A percentile compares a stretch with the other conserved stretches of the same genome.
phyloP scores from a whole-genome alignment of 345 rosid genomes.

The Hypericum androsaemum region DNA sequence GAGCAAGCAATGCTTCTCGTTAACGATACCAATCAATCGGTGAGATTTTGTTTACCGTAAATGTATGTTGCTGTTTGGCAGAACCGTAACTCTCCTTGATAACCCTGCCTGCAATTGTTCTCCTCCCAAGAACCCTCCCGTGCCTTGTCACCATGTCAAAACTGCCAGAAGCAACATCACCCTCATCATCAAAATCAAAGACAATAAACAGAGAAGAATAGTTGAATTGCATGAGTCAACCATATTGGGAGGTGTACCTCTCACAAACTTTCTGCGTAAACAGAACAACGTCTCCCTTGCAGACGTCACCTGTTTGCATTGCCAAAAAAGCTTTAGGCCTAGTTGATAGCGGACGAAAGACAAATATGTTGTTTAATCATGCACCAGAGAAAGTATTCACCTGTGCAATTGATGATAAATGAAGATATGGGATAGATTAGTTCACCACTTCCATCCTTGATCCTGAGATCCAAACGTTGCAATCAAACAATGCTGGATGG shows the following conservation, averaged over 20 bases:
- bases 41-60: slow-evolving; percentile 28
- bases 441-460: slow-evolving; percentile 43
- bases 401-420: slow-evolving; percentile 45
- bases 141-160: slow-evolving; percentile 31
- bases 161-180: slow-evolving; percentile 24
- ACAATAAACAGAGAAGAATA: neutral
- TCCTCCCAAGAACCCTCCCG: slow-evolving; percentile 37
- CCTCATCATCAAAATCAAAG: neutral
- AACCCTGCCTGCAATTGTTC: slow-evolving; percentile 56
- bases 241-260: slow-evolving; percentile 24
- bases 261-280: slow-evolving; percentile 48
- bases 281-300: slow-evolving; percentile 52
- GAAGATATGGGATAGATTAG: slow-evolving; percentile 42
- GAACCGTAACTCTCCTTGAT: slow-evolving; percentile 67
- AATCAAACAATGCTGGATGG: neutral
- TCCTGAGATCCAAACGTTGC: slow-evolving; percentile 19
- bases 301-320: slow-evolving; percentile 43
- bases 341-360: neutral
- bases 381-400: slow-evolving; percentile 11
- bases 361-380: slow-evolving; percentile 1
- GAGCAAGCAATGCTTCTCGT: slow-evolving; percentile 1
- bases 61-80: slow-evolving; percentile 66
- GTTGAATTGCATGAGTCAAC: slow-evolving; percentile 2
- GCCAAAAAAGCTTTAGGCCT: neutral
- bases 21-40: neutral